These are phyloP conservation scores for Echium plantagineum DNA, from an alignment of 257 asterid genomes.

Conservation along the genomic window DNA sequence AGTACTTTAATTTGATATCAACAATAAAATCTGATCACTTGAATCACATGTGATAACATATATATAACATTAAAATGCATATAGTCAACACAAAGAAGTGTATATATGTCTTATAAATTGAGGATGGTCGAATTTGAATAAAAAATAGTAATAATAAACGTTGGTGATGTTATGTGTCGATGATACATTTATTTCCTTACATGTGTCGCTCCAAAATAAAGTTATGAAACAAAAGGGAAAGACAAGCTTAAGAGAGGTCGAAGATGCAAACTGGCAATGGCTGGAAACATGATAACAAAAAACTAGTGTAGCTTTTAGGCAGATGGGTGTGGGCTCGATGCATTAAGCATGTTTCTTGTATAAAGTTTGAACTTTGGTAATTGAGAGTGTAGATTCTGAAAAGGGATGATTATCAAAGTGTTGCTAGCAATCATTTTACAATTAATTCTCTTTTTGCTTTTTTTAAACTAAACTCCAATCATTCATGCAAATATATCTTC, in stretches of 20 bases:
- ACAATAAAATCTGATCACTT: too few relatives aligned
- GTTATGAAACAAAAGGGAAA: slow-evolving; percentile 12
- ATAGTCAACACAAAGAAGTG: too few relatives aligned
- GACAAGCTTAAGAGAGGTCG: slow-evolving; percentile 6
- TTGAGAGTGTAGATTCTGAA: slow-evolving; percentile 15
- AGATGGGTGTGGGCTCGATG: slow-evolving; percentile 46
- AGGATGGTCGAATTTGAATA: too few relatives aligned
- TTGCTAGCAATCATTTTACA: slow-evolving; percentile 46
- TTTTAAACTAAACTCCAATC: slow-evolving; percentile 45
- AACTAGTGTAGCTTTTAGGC: slow-evolving; percentile 20
- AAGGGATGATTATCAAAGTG: slow-evolving; percentile 15
- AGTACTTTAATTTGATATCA: too few relatives aligned
- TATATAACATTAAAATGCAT: too few relatives aligned
- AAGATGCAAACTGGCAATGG: slow-evolving; percentile 58
- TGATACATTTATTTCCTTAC: too few relatives aligned
- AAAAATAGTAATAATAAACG: too few relatives aligned
- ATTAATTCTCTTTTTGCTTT: slow-evolving; percentile 53
- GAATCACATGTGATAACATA: too few relatives aligned
- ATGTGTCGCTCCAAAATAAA: slow-evolving; percentile 4
- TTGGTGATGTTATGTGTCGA: too few relatives aligned
- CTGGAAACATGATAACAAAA: slow-evolving; percentile 54
- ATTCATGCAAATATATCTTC: slow-evolving; percentile 38
- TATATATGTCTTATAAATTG: too few relatives aligned
- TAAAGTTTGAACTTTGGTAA: slow-evolving; percentile 25
- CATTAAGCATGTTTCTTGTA: slow-evolving; percentile 15